These are phyloP conservation scores for Venturia aucupariae DNA, from an alignment of 2,329 filamentous ascomycete genomes.

Conservation along the genomic window DNA sequence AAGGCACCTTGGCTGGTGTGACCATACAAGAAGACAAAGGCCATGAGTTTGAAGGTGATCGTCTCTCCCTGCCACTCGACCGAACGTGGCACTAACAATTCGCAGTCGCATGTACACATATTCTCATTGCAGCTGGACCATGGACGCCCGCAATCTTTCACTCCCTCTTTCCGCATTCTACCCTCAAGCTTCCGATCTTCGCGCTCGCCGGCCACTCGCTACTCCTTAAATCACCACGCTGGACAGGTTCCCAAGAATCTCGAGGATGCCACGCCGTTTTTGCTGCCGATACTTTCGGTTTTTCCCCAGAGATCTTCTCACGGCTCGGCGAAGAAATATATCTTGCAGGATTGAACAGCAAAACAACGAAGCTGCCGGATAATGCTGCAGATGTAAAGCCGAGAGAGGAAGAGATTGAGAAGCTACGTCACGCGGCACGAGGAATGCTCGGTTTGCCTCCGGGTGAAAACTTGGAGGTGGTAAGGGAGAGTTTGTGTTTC, in stretches of 20 bases:
- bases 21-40: slow-evolving; percentile 35
- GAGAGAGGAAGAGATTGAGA: slow-evolving; percentile 38
- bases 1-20: slow-evolving; percentile 44
- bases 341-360: slow-evolving; percentile 61
- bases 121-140: slow-evolving; percentile 60
- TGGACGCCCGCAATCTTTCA: slow-evolving; percentile 62
- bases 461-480: slow-evolving; percentile 47
- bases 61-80: not conserved
- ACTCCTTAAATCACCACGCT: slow-evolving; percentile 52
- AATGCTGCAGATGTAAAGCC: slow-evolving; percentile 42
- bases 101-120: slow-evolving; percentile 51
- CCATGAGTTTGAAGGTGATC: slow-evolving; percentile 21
- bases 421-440: slow-evolving; percentile 41
- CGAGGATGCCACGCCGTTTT: slow-evolving; percentile 59
- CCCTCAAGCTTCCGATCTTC: slow-evolving; percentile 45
- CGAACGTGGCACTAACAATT: not conserved
- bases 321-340: slow-evolving; percentile 60
- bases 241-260: slow-evolving; percentile 34
- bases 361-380: slow-evolving; percentile 49
- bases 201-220: slow-evolving; percentile 64
- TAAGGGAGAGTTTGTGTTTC: slow-evolving; percentile 62
- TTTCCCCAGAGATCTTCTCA: slow-evolving; percentile 63
- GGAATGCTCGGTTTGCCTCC: slow-evolving; percentile 39
- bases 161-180: slow-evolving; percentile 52
- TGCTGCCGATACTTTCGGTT: slow-evolving; percentile 47